Conservation (phyloP, 176 grass and related monocot species). For the Elaeis guineensis region DNA sequence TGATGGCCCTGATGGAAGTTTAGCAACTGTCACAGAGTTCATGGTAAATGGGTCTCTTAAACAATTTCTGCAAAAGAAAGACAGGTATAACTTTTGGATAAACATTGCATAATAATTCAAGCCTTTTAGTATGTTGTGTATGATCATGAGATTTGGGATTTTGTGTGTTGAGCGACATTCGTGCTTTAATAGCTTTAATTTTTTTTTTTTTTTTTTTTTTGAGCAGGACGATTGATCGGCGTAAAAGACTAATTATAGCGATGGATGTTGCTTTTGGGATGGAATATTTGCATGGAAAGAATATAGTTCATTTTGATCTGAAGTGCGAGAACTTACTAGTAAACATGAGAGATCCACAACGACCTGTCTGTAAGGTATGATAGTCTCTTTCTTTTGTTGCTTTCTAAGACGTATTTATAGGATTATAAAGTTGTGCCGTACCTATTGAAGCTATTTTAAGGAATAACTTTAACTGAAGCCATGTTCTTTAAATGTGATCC, state of each 20-base stretch:
- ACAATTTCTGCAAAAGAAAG: constrained; percentile 91
- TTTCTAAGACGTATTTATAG: no score
- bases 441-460: no score
- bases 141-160: no score
- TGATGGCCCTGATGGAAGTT: constrained; percentile 79
- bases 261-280: constrained; percentile 99
- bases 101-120: neutral
- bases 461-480: no score
- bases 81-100: constrained; percentile 41
- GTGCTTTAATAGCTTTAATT: neutral
- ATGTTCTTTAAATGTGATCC: no score
- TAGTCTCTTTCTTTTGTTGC: neutral
- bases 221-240: constrained; percentile 81
- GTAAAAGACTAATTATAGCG: constrained; percentile 91
- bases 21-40: constrained; percentile 94
- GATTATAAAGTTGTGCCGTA: no score
- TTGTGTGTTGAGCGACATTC: no score
- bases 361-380: constrained; percentile 85
- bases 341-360: constrained; percentile 93
- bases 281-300: constrained; percentile 97
- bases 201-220: neutral
- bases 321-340: constrained; percentile 97
- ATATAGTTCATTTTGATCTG: constrained; percentile 97
- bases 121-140: neutral
- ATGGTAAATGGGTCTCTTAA: constrained; percentile 99